These are phyloP conservation scores for Lablab purpureus DNA, from an alignment of 306 rosid genomes.

Conservation along the genomic window DNA sequence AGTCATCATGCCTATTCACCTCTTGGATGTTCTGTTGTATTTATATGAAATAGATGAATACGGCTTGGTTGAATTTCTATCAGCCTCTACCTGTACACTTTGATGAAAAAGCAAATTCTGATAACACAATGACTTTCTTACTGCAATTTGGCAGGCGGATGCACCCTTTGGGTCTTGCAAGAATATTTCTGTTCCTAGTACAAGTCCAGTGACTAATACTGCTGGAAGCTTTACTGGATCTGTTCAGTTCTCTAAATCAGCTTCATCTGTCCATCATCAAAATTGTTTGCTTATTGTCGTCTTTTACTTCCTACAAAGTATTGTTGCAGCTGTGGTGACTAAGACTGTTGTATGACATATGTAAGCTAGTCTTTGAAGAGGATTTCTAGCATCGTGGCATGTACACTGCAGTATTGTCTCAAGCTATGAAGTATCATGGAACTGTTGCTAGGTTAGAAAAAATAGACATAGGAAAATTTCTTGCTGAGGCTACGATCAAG, in stretches of 20 bases:
- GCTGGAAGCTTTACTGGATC: slow-evolving; percentile 90
- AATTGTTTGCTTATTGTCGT: slow-evolving; percentile 47
- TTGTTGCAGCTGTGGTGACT: slow-evolving; percentile 49
- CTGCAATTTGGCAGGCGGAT: slow-evolving; percentile 73
- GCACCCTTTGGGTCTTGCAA: slow-evolving; percentile 87
- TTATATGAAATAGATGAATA: slow-evolving; percentile 12
- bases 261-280: slow-evolving; percentile 52
- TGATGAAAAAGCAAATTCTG: slow-evolving; percentile 31
- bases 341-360: slow-evolving; percentile 40
- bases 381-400: slow-evolving; percentile 50
- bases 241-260: slow-evolving; percentile 84
- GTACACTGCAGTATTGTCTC: slow-evolving; percentile 47
- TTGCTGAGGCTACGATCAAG: slow-evolving; percentile 46
- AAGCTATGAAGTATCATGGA: slow-evolving; percentile 44
- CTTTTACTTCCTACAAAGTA: slow-evolving; percentile 53
- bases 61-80: slow-evolving; percentile 20
- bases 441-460: slow-evolving; percentile 57
- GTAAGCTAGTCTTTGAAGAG: slow-evolving; percentile 54
- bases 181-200: slow-evolving; percentile 68
- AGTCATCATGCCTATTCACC: slow-evolving; percentile 14
- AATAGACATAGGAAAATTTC: slow-evolving; percentile 43
- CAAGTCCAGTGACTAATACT: slow-evolving; percentile 61
- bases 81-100: slow-evolving; percentile 31
- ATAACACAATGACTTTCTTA: slow-evolving; percentile 14
- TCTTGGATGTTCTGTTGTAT: slow-evolving; percentile 28